These are phyloP conservation scores for Fomitopsis betulina DNA, from an alignment of 1,284 basidiomycete species.

Conservation along the genomic window DNA sequence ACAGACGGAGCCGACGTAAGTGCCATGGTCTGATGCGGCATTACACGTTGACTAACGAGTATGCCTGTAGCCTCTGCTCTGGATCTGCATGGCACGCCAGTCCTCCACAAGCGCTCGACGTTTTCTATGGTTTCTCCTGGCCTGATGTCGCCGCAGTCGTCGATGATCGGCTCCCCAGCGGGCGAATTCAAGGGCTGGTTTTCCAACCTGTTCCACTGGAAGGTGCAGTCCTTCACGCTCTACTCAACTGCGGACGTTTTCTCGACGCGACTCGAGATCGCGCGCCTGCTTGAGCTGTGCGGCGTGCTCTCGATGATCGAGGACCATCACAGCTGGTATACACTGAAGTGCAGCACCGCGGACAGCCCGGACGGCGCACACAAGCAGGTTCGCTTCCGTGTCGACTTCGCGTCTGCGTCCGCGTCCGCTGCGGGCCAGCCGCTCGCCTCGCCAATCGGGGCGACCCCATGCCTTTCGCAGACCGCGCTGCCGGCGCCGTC, in stretches of 20 bases:
- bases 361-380: conserved; percentile 47
- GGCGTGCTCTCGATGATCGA: conserved; percentile 57
- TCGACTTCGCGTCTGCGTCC: conserved; percentile 52
- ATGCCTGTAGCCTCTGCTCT: conserved; percentile 28
- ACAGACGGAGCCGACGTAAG: conserved; percentile 53
- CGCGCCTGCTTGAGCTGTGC: conserved; percentile 61
- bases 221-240: conserved; percentile 58
- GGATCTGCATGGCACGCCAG: conserved; percentile 27
- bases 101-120: conserved; percentile 31
- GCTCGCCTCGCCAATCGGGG: conserved; percentile 6
- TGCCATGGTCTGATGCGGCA: conserved; percentile 7
- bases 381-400: conserved; percentile 57
- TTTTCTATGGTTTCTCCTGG: conserved; percentile 33
- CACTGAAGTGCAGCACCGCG: conserved; percentile 64
- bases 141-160: conserved; percentile 21
- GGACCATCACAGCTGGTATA: conserved; percentile 39
- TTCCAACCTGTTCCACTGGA: conserved; percentile 76
- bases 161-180: conserved; percentile 40
- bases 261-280: conserved; percentile 60
- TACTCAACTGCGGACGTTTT: conserved; percentile 62
- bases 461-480: conserved; percentile 20
- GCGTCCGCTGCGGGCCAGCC: conserved; percentile 24
- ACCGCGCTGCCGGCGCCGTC: conserved; percentile 16
- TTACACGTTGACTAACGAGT: background rate
- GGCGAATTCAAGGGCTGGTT: conserved; percentile 82